Evolutionary conservation across 2,329 filamentous ascomycete genomes (phyloP).

Genomic region (Trichoderma sp.): DNA sequence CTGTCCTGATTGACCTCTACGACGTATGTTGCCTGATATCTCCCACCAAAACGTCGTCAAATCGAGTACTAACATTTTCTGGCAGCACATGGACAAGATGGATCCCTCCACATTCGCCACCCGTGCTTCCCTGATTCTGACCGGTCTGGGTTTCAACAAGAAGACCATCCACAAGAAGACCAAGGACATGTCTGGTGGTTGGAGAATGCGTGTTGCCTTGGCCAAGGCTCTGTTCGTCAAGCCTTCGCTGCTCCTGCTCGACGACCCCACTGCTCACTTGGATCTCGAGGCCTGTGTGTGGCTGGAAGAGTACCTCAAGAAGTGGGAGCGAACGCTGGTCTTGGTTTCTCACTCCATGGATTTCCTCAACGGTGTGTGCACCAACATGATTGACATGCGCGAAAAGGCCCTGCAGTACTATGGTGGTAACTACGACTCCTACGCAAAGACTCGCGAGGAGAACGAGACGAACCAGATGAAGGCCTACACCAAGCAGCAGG

Average conservation of each 20-base stretch:
- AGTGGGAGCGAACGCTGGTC: constrained; percentile 96
- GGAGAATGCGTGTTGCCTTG: constrained; percentile 98
- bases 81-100: constrained; percentile 95
- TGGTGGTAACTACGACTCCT: constrained; percentile 99
- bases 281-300: constrained; percentile 99
- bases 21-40: constrained; percentile 61
- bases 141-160: constrained; percentile 99
- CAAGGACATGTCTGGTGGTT: constrained; percentile 99
- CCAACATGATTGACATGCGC: constrained; percentile 98
- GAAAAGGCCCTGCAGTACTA: constrained; percentile 88
- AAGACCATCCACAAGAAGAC: constrained; percentile 97
- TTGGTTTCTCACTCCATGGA: constrained; percentile 98
- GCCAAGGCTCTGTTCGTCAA: constrained; percentile 98
- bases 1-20: constrained; percentile 88
- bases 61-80: constrained; percentile 1
- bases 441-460: constrained; percentile 90
- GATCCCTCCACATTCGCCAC: constrained; percentile 96
- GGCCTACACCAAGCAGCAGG: constrained; percentile 98
- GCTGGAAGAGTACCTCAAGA: constrained; percentile 99
- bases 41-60: background rate
- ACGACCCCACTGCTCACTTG: constrained; percentile 98
- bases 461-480: constrained; percentile 99
- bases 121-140: constrained; percentile 92
- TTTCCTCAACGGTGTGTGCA: constrained; percentile 98
- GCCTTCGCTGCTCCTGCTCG: constrained; percentile 90